Evolutionary conservation across 163 green algal genomes (phyloP).

Genomic region (Scenedesmus sp.): DNA sequence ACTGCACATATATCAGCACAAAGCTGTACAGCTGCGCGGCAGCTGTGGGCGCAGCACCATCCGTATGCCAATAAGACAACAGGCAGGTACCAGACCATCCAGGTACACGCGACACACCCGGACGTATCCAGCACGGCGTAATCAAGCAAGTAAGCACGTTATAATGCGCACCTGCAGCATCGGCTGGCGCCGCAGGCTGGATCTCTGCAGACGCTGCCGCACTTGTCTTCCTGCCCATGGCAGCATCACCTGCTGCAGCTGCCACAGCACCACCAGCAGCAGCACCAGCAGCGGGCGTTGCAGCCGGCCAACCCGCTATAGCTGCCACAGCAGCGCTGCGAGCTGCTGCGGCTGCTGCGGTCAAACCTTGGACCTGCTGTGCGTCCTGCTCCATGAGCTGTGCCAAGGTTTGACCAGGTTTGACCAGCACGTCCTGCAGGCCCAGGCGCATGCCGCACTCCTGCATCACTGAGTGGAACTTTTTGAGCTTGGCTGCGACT

Average conservation of each 20-base stretch:
- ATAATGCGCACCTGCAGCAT: neutral
- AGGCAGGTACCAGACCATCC: too few species aligned
- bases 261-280: neutral
- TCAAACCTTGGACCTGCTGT: conserved; percentile 27
- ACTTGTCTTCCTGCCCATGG: neutral
- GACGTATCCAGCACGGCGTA: neutral
- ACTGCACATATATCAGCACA: too few species aligned
- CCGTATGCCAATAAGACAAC: neutral
- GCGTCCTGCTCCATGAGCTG: conserved; percentile 34
- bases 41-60: too few species aligned
- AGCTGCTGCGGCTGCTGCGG: conserved; percentile 22
- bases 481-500: conserved; percentile 47
- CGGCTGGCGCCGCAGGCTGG: neutral
- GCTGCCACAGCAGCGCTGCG: conserved; percentile 8
- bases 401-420: conserved; percentile 27
- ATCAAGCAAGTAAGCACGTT: neutral
- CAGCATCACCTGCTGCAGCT: neutral
- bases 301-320: neutral
- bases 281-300: neutral
- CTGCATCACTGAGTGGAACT: conserved; percentile 45
- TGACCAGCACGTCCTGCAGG: conserved; percentile 40
- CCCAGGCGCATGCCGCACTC: conserved; percentile 33
- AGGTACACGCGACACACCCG: too few species aligned
- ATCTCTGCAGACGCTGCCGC: neutral
- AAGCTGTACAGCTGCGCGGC: too few species aligned